Evolutionary conservation across 257 asterid species (phyloP).

Genomic region (Nicotiana noctiflora): DNA sequence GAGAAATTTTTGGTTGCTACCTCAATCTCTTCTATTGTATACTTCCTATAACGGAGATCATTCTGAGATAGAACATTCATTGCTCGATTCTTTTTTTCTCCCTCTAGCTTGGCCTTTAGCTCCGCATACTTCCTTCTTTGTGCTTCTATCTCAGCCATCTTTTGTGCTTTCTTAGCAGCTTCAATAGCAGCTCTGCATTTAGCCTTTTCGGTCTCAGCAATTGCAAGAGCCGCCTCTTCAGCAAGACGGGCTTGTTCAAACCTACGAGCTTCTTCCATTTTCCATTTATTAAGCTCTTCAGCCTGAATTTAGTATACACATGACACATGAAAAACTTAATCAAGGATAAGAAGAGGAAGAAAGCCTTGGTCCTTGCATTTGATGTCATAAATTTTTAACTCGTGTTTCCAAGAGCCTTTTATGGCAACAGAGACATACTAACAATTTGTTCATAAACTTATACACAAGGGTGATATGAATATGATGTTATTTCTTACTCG

Average conservation of each 20-base stretch:
- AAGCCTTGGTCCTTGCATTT: not conserved
- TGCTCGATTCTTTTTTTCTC: conserved; percentile 49
- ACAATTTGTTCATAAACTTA: not conserved
- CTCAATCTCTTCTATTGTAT: conserved; percentile 60
- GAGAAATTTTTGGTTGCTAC: conserved; percentile 49
- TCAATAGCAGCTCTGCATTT: conserved; percentile 67
- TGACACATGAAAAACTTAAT: not conserved
- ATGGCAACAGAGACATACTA: not conserved
- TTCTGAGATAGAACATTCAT: conserved; percentile 34
- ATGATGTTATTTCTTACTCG: not conserved
- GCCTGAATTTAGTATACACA: conserved; percentile 22
- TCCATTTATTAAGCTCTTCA: conserved; percentile 38
- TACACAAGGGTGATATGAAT: not conserved
- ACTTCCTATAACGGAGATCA: conserved; percentile 54
- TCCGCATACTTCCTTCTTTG: conserved; percentile 59
- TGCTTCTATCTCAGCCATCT: conserved; percentile 59
- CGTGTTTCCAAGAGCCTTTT: not conserved
- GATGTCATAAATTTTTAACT: not conserved
- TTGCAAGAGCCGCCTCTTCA: conserved; percentile 49
- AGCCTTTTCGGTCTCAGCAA: conserved; percentile 58
- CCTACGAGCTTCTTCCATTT: conserved; percentile 33
- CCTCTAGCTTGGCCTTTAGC: conserved; percentile 47
- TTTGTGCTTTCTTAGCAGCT: conserved; percentile 74
- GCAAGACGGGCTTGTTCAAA: conserved; percentile 46
- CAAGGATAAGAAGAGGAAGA: not conserved